These are phyloP conservation scores for Lentinula novae-zelandiae DNA, from an alignment of 1,284 basidiomycete species.

Conservation along the genomic window DNA sequence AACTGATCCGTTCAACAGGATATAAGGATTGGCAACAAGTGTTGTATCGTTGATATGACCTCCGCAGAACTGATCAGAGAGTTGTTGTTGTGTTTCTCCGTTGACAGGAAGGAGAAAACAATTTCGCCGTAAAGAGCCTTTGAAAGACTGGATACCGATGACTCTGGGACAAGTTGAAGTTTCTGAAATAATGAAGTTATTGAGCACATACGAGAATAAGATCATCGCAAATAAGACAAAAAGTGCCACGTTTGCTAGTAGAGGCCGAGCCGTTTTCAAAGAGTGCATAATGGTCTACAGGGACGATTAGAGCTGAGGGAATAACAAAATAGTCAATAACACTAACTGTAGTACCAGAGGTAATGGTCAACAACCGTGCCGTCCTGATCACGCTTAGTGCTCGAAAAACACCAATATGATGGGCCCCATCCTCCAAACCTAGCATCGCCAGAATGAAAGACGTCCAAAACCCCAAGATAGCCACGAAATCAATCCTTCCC, in stretches of 20 bases:
- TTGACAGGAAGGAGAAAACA: slow-evolving; percentile 52
- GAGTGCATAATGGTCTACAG: slow-evolving; percentile 88
- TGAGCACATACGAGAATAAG: slow-evolving; percentile 72
- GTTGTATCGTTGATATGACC: slow-evolving; percentile 67
- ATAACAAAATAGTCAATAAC: neutral
- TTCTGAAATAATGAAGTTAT: slow-evolving; percentile 4
- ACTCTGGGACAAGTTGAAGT: slow-evolving; percentile 46
- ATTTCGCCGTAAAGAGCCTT: slow-evolving; percentile 72
- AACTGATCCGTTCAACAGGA: slow-evolving; percentile 34
- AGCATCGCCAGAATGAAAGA: slow-evolving; percentile 48
- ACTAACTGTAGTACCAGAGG: slow-evolving; percentile 85
- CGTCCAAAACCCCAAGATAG: slow-evolving; percentile 67
- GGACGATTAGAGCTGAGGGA: neutral
- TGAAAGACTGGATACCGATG: slow-evolving; percentile 89
- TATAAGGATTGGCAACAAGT: slow-evolving; percentile 43
- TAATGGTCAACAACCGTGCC: slow-evolving; percentile 83
- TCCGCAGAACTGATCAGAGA: slow-evolving; percentile 67
- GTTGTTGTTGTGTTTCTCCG: slow-evolving; percentile 44
- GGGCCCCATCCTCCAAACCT: slow-evolving; percentile 60
- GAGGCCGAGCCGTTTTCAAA: slow-evolving; percentile 85
- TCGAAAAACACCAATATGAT: slow-evolving; percentile 86
- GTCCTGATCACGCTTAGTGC: slow-evolving; percentile 87
- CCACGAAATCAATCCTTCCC: slow-evolving; percentile 80
- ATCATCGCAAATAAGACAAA: slow-evolving; percentile 91
- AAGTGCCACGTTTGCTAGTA: slow-evolving; percentile 86